These are phyloP conservation scores for Lichtheimia hyalospora DNA, from an alignment of 371 early-diverging fungal genomes.

Conservation along the genomic window DNA sequence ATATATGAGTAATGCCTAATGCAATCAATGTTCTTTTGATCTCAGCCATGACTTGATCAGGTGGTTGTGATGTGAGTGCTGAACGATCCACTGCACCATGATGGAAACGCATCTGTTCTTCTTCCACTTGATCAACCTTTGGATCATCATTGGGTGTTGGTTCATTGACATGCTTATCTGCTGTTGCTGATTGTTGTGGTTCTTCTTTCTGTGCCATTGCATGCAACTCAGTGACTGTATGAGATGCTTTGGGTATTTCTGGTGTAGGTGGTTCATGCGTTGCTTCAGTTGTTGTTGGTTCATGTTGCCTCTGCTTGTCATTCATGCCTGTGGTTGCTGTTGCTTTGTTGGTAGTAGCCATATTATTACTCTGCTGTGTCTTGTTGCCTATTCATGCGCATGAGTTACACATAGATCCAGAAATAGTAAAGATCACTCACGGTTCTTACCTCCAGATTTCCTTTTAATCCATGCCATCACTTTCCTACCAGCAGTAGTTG, in stretches of 20 bases:
- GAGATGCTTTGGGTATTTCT: neutral
- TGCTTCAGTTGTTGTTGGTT: constrained; percentile 3
- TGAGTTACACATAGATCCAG: no score
- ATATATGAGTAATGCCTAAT: constrained; percentile 8
- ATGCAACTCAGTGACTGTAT: no score
- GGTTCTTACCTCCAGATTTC: constrained; percentile 14
- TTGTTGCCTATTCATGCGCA: constrained; percentile 3
- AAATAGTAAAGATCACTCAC: no score
- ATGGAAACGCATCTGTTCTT: constrained; percentile 5
- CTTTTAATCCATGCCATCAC: constrained; percentile 19
- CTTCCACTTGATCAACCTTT: neutral
- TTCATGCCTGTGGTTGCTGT: no score
- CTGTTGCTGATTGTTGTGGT: neutral
- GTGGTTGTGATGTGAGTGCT: constrained; percentile 9
- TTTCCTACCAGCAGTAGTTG: neutral
- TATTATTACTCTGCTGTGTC: neutral
- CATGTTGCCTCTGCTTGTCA: no score
- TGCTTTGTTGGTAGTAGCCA: neutral
- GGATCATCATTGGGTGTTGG: neutral
- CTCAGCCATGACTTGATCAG: constrained; percentile 7
- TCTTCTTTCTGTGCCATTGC: neutral
- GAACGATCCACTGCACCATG: constrained; percentile 12
- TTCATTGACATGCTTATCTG: neutral
- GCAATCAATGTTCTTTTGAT: constrained; percentile 9
- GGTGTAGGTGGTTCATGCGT: neutral